These are phyloP conservation scores for Rhynchosporium agropyri DNA, from an alignment of 2,329 filamentous ascomycete species.

Conservation along the genomic window DNA sequence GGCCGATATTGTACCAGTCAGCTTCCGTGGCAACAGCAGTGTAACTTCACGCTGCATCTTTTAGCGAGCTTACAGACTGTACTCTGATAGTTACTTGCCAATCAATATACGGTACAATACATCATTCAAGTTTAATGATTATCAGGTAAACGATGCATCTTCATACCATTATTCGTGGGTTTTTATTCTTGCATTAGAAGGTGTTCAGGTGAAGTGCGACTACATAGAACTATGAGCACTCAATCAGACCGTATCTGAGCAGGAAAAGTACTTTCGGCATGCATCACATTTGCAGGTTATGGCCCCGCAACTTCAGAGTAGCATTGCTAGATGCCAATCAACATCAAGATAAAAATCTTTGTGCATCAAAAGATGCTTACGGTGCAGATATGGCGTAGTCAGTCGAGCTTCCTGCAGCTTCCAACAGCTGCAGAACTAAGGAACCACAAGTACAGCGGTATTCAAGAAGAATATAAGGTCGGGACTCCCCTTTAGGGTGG, in stretches of 20 bases:
- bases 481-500: not conserved
- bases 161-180: too few relatives aligned
- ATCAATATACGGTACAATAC: too few relatives aligned
- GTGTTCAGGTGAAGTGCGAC: too few relatives aligned
- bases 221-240: not conserved
- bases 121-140: too few relatives aligned
- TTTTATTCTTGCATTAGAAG: too few relatives aligned
- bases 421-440: not conserved
- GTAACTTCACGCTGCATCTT: too few relatives aligned
- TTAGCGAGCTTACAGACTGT: too few relatives aligned
- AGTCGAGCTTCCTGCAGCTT: not conserved
- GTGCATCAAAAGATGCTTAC: slow-evolving; percentile 11
- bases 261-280: not conserved
- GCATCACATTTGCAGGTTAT: not conserved
- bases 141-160: too few relatives aligned
- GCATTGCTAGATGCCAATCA: slow-evolving; percentile 1
- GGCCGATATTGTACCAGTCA: too few relatives aligned
- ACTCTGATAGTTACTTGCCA: too few relatives aligned
- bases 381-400: slow-evolving; percentile 10
- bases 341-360: not conserved
- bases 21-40: too few relatives aligned
- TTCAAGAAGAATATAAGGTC: not conserved
- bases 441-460: not conserved
- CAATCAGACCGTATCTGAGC: not conserved
- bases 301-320: not conserved